Base-by-base conservation (phyloP, 768 basidiomycete species). In the Cyathus striatus region DNA sequence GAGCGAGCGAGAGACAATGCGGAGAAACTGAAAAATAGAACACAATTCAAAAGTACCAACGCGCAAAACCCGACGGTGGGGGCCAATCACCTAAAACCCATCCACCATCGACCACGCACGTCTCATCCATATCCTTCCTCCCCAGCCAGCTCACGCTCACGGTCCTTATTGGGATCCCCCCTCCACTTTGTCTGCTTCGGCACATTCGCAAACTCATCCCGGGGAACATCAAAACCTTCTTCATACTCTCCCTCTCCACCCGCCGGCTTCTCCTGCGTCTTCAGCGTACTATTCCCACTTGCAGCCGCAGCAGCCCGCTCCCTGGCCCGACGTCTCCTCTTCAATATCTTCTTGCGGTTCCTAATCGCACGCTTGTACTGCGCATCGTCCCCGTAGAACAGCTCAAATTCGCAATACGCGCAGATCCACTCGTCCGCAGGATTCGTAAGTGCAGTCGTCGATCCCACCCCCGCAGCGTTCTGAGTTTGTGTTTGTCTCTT, bases 401-500 rank as follows among this genome's bases (percentile, higher is more conserved):
- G 57, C 45, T 81, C 73, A 60, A 92, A 94, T 65, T 98, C 95
- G 69, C 95, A 98, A 54, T 86, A 88, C 48, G 86, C 78, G 59
- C 95, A 98, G 45, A 97, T 83, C 85, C 90, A 96, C 60, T 97
- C 95, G 18, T 96, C 91, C 24, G 64, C 72, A 6, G 82, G 79
- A 45, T 79, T 73, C 18, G 72, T 73, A 41, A 82, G 61, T 47
- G 51, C 60, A 24, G 57, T 35, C 20, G 42, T 44, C 35, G 50
- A 45, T n/a, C n/a, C n/a, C n/a, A n/a, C n/a, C n/a, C n/a, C n/a
- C n/a, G n/a, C n/a, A n/a, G n/a, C n/a, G n/a, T n/a, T n/a, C 33
- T 41, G 40, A 5, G 38, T 40, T 4, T 12, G 30, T 12, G 39
- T n/a, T 41, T 21, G 49, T 5, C 47, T 40, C 48, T 36, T 41